Base-by-base conservation (phyloP, 1,284 basidiomycete genomes). In the Neonothopanus nambi region DNA sequence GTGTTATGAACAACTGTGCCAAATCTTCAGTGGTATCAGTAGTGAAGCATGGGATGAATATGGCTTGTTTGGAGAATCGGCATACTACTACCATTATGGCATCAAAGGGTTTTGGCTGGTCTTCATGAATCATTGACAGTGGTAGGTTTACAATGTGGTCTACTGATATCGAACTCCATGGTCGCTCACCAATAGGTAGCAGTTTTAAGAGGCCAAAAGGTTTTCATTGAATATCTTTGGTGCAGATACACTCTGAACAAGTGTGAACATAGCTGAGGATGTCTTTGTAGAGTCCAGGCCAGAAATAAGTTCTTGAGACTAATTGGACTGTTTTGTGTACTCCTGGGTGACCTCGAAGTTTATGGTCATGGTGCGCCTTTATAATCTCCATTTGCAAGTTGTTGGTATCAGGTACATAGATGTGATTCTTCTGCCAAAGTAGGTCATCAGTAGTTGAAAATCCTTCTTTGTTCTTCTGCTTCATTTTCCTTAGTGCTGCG, bases 301-400 rank as follows among this genome's bases (percentile, higher is more conserved):
- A 67, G 20, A 47, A 63, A 51, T 61, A 67, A 37, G 58, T 50
- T 4, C 57, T 28, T 3, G 41, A 13, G 6, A 67, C 48, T 12
- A 61, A 39, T 48, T 62, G 52, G 9, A 55, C 28, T 1, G 70
- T 75, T 53, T 67, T 71, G 3, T 48, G 44, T 13, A 56, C 50
- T 5, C 74, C 73, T 11, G 60, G 67, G 57, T 76, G 73, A 6
- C 74, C 57, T 58, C 47, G 1, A 11, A 56, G 23, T 17, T 46
- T 48, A 21, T 54, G 48, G 33, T 60, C 54, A 44, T 60, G 53
- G 37, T 54, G 44, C 12, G 18, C 15, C 23, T 39, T 9, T 2
- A 53, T 49, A 21, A 55, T 37, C 28, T 24, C 12, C 1, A 39
- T 4, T 26, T 49, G 2, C 7, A 59, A 40, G n/a, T 47, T 26